A percentile compares a stretch with the other conserved stretches of the same genome.
phyloP scores from a whole-genome alignment of 345 rosid genomes.

The Corchorus capsularis region DNA sequence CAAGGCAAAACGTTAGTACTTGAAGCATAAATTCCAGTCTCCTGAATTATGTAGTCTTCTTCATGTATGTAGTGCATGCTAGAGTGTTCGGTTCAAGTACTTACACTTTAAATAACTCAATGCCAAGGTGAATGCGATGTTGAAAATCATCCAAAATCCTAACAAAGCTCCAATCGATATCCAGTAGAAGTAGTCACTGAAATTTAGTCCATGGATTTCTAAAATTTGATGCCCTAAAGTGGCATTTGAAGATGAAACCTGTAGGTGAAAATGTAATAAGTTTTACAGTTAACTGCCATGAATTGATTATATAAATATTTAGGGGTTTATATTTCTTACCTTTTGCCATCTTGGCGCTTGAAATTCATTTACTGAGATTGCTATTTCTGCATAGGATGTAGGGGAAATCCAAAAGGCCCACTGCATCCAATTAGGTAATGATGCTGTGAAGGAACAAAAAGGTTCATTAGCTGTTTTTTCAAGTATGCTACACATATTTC shows the following conservation, averaged over 20 bases:
- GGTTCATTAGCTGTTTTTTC: background rate
- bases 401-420: conserved; percentile 65
- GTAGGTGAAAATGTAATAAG: background rate
- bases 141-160: conserved; percentile 47
- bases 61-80: background rate
- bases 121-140: conserved; percentile 37
- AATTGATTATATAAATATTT: no score
- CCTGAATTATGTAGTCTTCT: no score
- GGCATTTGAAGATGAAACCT: conserved; percentile 39
- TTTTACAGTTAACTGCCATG: no score
- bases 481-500: background rate
- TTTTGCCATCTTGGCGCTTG: conserved; percentile 57
- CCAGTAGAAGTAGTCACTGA: conserved; percentile 33
- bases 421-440: conserved; percentile 42
- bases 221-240: conserved; percentile 41
- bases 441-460: conserved; percentile 33
- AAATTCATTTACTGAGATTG: conserved; percentile 46
- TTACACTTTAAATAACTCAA: conserved; percentile 37
- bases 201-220: conserved; percentile 33
- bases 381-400: conserved; percentile 47
- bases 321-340: conserved; percentile 26
- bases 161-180: conserved; percentile 38
- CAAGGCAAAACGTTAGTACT: no score
- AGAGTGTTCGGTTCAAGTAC: background rate
- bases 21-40: no score